Base-by-base conservation (phyloP, 1,139 yeast species). In the Taiozyma sp. region DNA sequence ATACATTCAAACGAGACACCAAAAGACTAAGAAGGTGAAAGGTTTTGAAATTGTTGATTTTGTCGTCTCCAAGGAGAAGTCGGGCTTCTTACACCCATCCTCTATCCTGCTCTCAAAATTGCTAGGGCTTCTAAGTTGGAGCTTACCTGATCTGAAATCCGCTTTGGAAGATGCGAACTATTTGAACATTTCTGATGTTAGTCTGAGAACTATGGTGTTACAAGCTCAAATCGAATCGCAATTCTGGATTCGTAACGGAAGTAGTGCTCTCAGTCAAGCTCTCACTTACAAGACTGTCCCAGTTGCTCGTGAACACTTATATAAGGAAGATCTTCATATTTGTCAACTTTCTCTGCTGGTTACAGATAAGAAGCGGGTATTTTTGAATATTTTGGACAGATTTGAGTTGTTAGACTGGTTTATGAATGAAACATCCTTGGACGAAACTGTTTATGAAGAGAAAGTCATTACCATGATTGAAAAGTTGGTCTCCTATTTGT, bases 231-330 rank as follows among this genome's bases (percentile, higher is more conserved):
- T 81, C 6, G 77, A 75, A 50, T 66, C 76, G 4, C 85, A 86
- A 0, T 78, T 79, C 54, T 83, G 89, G 89, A 77, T 83, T 4
- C 74, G 88, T 65, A 83, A 83, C 59, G 89, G 89, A n/a, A 60
- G 71, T 46, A 70, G 79, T 8, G 78, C 77, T 2, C 67, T 81
- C 4, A 73, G 76, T 46, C 83, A 80, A 58, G 79, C 72, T 3
- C 58, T 66, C 3, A 62, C 66, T 9, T 72, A 72, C 49, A 67
- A 63, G 51, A 67, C 65, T n/a, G 66, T 66, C 43, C 66, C 67
- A 4, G 65, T 63, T 39, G 48, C 65, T 36, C 63, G 65, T 38
- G 65, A 69, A 12, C 46, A 49, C 38, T 46, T 54, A 5, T 57
- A 74, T 70, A 70, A 70, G 60, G 62, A 83, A 67, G 90, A 84